These are phyloP conservation scores for Aureobasidium sp. DNA, from an alignment of 2,329 filamentous ascomycete genomes.

Conservation along the genomic window DNA sequence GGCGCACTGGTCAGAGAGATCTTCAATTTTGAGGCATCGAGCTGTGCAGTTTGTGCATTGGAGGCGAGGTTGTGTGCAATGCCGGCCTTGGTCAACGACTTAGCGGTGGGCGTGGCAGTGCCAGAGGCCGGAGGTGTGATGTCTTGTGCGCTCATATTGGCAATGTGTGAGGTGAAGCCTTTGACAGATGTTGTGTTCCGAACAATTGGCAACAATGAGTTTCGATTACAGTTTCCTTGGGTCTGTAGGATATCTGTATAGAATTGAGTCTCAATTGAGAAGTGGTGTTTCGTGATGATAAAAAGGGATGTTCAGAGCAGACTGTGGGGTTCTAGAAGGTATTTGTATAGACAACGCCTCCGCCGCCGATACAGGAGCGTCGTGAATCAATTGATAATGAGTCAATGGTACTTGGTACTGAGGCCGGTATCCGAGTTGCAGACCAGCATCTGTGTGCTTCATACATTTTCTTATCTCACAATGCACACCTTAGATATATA, in stretches of 20 bases:
- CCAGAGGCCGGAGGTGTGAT: slow-evolving; percentile 28
- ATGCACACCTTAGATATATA: neutral
- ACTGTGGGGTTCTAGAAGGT: slow-evolving; percentile 1
- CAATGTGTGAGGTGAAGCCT: neutral
- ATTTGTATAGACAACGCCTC: slow-evolving; percentile 4
- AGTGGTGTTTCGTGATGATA: neutral
- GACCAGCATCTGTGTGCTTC: neutral
- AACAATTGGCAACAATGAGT: neutral
- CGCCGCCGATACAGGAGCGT: slow-evolving; percentile 6
- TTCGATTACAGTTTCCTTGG: neutral
- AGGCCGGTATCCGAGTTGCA: neutral
- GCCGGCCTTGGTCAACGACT: slow-evolving; percentile 28
- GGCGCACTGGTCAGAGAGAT: slow-evolving; percentile 33
- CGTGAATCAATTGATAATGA: neutral
- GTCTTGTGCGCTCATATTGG: slow-evolving; percentile 23
- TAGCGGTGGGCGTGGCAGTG: slow-evolving; percentile 26
- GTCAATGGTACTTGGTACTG: slow-evolving; percentile 1
- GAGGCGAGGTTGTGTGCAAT: slow-evolving; percentile 28
- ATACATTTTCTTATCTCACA: neutral
- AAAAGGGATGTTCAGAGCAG: neutral
- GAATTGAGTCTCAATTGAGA: neutral
- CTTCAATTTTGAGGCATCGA: slow-evolving; percentile 37
- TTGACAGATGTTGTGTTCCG: neutral
- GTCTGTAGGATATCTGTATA: neutral
- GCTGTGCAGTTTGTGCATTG: slow-evolving; percentile 25